phyloP scores from a whole-genome alignment of 257 asterid genomes.

The Solanum chiquidenum region DNA sequence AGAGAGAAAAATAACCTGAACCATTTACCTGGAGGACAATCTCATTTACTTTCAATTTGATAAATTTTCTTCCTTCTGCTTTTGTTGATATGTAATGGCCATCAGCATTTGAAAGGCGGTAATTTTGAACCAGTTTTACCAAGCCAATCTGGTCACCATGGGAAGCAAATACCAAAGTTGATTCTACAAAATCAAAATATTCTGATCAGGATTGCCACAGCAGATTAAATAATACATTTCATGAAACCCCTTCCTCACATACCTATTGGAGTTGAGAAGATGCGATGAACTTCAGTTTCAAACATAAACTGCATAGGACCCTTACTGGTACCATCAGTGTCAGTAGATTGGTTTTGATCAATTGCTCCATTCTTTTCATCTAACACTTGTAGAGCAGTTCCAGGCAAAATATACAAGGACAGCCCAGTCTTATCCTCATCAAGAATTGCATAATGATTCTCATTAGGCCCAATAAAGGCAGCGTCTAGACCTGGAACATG shows the following conservation, averaged over 20 bases:
- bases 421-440: slow-evolving; percentile 92
- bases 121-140: slow-evolving; percentile 78
- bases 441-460: slow-evolving; percentile 79
- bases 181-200: slow-evolving; percentile 47
- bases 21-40: slow-evolving; percentile 81
- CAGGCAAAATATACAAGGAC: slow-evolving; percentile 69
- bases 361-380: slow-evolving; percentile 37
- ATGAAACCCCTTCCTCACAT: slow-evolving; percentile 12
- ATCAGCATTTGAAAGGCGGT: slow-evolving; percentile 71
- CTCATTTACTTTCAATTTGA: slow-evolving; percentile 81
- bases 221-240: slow-evolving; percentile 6
- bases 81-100: slow-evolving; percentile 91
- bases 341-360: slow-evolving; percentile 38
- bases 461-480: slow-evolving; percentile 81
- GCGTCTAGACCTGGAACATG: slow-evolving; percentile 77
- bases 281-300: slow-evolving; percentile 86
- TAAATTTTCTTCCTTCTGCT: slow-evolving; percentile 79
- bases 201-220: slow-evolving; percentile 20
- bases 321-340: slow-evolving; percentile 59
- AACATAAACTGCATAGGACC: slow-evolving; percentile 89
- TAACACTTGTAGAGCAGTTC: slow-evolving; percentile 57
- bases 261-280: slow-evolving; percentile 96
- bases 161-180: slow-evolving; percentile 81
- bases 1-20: background rate
- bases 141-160: slow-evolving; percentile 91